These are phyloP conservation scores for Thamnidium elegans DNA, from an alignment of 192 early-diverging fungal species.

Conservation along the genomic window DNA sequence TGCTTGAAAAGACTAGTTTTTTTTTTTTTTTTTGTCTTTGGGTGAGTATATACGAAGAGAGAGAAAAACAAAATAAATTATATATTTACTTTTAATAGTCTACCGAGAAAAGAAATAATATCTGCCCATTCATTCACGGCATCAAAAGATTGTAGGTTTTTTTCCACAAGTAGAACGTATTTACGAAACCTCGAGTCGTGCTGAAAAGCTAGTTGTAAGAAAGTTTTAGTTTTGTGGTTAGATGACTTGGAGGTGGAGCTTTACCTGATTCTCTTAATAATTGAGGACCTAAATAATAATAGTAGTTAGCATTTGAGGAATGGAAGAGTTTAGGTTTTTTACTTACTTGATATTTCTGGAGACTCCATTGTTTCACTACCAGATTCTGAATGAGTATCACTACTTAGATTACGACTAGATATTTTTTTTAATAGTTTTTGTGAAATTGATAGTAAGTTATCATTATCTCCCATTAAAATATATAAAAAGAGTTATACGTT, in stretches of 20 bases:
- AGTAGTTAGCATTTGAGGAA: no score
- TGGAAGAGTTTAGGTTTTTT: no score
- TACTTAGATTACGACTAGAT: no score
- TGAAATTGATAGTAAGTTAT: no score
- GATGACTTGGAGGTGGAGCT: not conserved
- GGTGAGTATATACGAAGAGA: slow-evolving; percentile 1
- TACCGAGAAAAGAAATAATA: slow-evolving; percentile 85
- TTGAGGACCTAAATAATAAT: not conserved
- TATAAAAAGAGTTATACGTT: no score
- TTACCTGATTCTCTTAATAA: not conserved
- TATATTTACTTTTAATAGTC: slow-evolving; percentile 65
- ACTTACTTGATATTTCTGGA: no score
- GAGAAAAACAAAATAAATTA: not conserved
- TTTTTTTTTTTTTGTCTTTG: slow-evolving; percentile 10
- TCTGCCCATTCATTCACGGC: slow-evolving; percentile 94
- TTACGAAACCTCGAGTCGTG: slow-evolving; percentile 81
- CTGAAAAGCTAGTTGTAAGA: slow-evolving; percentile 10
- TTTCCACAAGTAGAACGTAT: slow-evolving; percentile 80
- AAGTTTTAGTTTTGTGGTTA: not conserved
- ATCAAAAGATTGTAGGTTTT: slow-evolving; percentile 89
- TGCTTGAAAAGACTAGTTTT: slow-evolving; percentile 68
- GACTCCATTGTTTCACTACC: no score
- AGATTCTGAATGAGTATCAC: no score
- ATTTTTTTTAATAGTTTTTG: no score
- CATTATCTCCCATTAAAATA: no score